Conservation (phyloP, 129 eudicot species). For the Oenanthe sinensis region DNA sequence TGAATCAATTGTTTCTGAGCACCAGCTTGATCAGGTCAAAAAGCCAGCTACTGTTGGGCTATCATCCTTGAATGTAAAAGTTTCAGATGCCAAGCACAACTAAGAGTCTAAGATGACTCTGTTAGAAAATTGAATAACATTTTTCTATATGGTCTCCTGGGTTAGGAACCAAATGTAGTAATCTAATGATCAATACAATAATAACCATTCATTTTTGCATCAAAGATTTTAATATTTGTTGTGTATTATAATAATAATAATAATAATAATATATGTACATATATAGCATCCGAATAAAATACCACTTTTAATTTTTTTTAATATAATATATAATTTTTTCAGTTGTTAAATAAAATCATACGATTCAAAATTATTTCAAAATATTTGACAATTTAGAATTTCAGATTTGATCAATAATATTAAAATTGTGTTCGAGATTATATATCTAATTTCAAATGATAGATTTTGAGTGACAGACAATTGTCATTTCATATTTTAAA, state of each 20-base stretch:
- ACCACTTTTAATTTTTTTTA: no score
- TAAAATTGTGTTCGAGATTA: no score
- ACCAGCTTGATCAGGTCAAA: slow-evolving; percentile 83
- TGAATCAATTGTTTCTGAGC: slow-evolving; percentile 61
- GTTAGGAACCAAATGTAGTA: neutral
- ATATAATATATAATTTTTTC: no score
- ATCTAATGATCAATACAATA: neutral
- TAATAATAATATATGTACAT: no score
- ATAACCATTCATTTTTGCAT: neutral
- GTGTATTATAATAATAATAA: no score
- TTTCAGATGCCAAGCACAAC: slow-evolving; percentile 18
- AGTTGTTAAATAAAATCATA: neutral
- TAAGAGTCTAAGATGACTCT: neutral
- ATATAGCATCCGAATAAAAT: no score
- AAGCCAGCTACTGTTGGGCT: slow-evolving; percentile 66
- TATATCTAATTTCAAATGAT: no score
- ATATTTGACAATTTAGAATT: no score
- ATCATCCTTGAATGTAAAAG: slow-evolving; percentile 37
- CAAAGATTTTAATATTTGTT: neutral
- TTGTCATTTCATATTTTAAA: no score
- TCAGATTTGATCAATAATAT: no score
- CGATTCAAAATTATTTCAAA: neutral
- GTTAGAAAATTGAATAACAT: neutral
- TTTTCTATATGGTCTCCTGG: neutral
- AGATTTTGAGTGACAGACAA: no score